phyloP scores from a whole-genome alignment of 768 basidiomycete species.

The Tricholoma bakamatsutake region DNA sequence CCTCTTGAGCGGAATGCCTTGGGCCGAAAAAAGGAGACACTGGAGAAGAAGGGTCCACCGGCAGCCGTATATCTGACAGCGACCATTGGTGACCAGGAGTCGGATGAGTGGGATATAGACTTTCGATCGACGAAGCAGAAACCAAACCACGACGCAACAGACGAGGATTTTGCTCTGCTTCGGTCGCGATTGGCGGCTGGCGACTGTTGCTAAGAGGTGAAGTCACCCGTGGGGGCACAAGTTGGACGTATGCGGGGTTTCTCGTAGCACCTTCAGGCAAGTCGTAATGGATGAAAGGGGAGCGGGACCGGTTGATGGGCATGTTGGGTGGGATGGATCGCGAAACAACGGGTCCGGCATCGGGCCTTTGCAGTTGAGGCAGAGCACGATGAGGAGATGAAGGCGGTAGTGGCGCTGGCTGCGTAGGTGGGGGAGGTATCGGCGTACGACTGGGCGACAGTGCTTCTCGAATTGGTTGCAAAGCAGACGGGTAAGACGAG shows the following conservation, averaged over 20 bases:
- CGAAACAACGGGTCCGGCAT: constrained; percentile 5
- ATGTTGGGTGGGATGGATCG: background rate
- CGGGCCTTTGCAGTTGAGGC: background rate
- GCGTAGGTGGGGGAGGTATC: constrained; percentile 15
- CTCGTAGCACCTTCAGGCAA: background rate
- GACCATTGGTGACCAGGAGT: background rate
- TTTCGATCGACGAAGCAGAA: constrained; percentile 1
- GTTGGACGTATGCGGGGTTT: background rate
- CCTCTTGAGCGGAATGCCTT: background rate
- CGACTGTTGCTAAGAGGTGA: background rate
- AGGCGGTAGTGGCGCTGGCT: constrained; percentile 13
- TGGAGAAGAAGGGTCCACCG: background rate
- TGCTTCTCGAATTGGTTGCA: background rate
- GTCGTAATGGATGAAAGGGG: background rate
- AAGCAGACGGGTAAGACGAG: constrained; percentile 6
- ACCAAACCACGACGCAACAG: background rate
- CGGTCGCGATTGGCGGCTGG: background rate
- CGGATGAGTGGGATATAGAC: background rate
- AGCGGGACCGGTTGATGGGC: background rate
- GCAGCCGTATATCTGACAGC: background rate
- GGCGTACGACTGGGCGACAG: background rate
- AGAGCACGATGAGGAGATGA: background rate
- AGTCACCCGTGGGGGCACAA: background rate
- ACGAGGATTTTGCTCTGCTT: background rate
- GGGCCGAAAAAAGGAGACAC: background rate